Conservation (phyloP, 805 yeast species). For the Kluyveromyces aestuarii region DNA sequence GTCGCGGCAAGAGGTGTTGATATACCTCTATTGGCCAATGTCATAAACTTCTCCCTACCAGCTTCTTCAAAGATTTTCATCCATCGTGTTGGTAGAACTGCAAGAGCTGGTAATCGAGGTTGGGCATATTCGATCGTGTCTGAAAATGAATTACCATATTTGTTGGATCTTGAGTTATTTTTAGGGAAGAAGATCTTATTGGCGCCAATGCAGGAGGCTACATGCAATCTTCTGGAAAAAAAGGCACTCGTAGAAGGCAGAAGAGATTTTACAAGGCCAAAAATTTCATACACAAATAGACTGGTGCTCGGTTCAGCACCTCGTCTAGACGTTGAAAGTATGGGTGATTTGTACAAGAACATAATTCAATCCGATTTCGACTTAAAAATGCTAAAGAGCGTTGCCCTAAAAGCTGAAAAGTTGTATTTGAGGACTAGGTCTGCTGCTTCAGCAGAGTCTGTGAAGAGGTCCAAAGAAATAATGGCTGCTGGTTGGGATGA, state of each 20-base stretch:
- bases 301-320: slow-evolving; percentile 81
- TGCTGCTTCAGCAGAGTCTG: slow-evolving; percentile 79
- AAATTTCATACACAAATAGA: slow-evolving; percentile 60
- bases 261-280: slow-evolving; percentile 40
- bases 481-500: slow-evolving; percentile 78
- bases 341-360: slow-evolving; percentile 62
- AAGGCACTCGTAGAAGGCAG: slow-evolving; percentile 34
- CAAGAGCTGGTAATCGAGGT: slow-evolving; percentile 96
- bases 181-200: slow-evolving; percentile 73
- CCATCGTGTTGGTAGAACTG: slow-evolving; percentile 98
- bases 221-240: slow-evolving; percentile 41
- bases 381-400: slow-evolving; percentile 51
- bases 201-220: slow-evolving; percentile 60
- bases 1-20: slow-evolving; percentile 99
- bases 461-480: slow-evolving; percentile 76
- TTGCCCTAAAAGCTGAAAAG: slow-evolving; percentile 80
- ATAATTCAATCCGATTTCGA: slow-evolving; percentile 60
- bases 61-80: slow-evolving; percentile 87
- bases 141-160: slow-evolving; percentile 81
- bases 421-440: slow-evolving; percentile 77
- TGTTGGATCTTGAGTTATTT: slow-evolving; percentile 83
- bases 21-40: slow-evolving; percentile 93
- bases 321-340: slow-evolving; percentile 55
- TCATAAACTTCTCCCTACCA: slow-evolving; percentile 83
- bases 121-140: slow-evolving; percentile 92